Percentiles rank a stretch among this genome's conserved stretches.
phyloP scores from a whole-genome alignment of 257 asterid genomes.

The Lycium ferocissimum region DNA sequence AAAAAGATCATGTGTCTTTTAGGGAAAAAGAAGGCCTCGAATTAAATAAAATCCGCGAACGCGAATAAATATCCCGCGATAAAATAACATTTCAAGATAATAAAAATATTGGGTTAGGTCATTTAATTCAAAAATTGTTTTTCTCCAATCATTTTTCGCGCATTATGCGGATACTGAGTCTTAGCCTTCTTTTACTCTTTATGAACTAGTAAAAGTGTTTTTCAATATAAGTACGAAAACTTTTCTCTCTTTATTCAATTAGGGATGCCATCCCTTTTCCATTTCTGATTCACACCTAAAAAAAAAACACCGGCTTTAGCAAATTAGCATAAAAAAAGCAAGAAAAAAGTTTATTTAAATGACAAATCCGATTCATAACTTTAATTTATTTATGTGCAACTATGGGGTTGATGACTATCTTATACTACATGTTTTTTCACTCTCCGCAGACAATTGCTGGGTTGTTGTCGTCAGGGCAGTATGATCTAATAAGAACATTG shows the following conservation, averaged over 20 bases:
- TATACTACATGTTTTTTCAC: neutral
- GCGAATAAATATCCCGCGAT: neutral
- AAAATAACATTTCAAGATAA: too few relatives aligned
- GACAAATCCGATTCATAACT: neutral
- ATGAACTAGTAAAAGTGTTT: neutral
- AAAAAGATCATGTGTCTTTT: too few relatives aligned
- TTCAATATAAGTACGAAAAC: neutral
- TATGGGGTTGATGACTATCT: neutral
- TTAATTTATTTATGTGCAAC: neutral
- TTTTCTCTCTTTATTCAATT: neutral
- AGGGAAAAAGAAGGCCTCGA: neutral
- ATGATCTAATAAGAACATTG: slow-evolving; percentile 48
- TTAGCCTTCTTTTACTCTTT: neutral
- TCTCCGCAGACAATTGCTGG: slow-evolving; percentile 38
- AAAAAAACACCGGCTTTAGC: neutral
- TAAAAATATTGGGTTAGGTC: too few relatives aligned
- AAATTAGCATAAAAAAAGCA: too few relatives aligned
- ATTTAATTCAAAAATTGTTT: too few relatives aligned
- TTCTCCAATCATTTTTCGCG: too few relatives aligned
- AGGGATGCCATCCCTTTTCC: neutral
- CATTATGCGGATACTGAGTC: too few relatives aligned
- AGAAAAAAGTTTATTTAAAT: too few relatives aligned
- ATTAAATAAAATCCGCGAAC: too few relatives aligned
- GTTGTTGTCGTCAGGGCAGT: slow-evolving; percentile 41
- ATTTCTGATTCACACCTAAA: neutral